Evolutionary conservation across 345 rosid genomes (phyloP), one percentile per base, ranked within the genome.

Genomic region (Lumnitzera littorea): DNA sequence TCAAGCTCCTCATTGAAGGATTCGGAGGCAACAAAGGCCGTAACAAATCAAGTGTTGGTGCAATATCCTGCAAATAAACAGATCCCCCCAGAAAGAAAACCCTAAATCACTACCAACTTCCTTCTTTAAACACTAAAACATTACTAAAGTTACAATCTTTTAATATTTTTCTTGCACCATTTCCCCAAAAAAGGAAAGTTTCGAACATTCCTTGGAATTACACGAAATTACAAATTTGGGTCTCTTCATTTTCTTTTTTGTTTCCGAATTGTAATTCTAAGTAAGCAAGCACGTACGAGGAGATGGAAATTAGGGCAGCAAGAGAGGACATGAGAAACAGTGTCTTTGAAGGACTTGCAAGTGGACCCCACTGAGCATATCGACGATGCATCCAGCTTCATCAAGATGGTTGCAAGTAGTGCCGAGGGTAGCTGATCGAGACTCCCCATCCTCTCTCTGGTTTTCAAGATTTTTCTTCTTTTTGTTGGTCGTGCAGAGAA

Each of bases 281-380:
- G 48, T 24, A 62, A 48, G 17, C 12, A 2, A 47, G 27, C 55
- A 64, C 84, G 63, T 65, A 89, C 96, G 61, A 78, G 82, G 71
- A 91, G 70, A 50, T 92, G 88, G 73, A 92, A 82, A 56, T 67
- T 70, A 58, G 96, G 88, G 68, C 89, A 64, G 79, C 85, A 92
- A 14, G 89, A 79, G 67, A 92, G 82, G 71, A 82, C 80, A 57
- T 85, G 85, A 61, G 88, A 71, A 62, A 79, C 88, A 27, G 86
- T 85, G 24, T 73, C 58, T 41, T 72, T 70, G 73, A 84, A 71
- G 46, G 76, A 62, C 66, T 62, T 78, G 78, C 88, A 84, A 8
- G 96, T 92, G 47, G 95, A 77, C 13, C 92, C 84, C 41, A 67
- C 67, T 10, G 96, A 89, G 73, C 91, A 85, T 67, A 92, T 81